Conservation (phyloP, 75 land plant genomes). For the Gnetum montanum region DNA sequence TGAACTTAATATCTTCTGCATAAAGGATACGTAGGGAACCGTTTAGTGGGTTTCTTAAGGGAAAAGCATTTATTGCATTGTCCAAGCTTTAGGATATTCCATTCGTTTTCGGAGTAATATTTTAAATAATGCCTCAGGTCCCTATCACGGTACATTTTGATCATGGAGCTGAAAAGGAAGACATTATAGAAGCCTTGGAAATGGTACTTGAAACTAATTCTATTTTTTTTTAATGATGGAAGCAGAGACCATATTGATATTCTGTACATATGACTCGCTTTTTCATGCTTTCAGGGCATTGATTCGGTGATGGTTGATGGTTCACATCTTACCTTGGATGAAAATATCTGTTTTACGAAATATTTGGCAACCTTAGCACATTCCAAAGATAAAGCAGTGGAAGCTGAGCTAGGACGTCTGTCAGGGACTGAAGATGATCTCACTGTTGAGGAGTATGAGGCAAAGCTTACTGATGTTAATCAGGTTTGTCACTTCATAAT, state of each 20-base stretch:
- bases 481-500: slow-evolving; percentile 46
- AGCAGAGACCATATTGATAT: not conserved
- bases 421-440: slow-evolving; percentile 95
- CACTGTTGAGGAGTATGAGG: slow-evolving; percentile 92
- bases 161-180: slow-evolving; percentile 74
- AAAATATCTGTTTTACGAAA: slow-evolving; percentile 63
- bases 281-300: slow-evolving; percentile 92
- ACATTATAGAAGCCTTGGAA: slow-evolving; percentile 58
- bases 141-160: slow-evolving; percentile 93
- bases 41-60: no score
- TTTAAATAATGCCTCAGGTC: no score
- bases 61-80: no score
- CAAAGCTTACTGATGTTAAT: slow-evolving; percentile 65
- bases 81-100: no score
- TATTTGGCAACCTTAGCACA: slow-evolving; percentile 58
- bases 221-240: not conserved
- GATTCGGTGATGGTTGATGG: slow-evolving; percentile 97
- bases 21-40: no score
- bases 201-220: slow-evolving; percentile 63
- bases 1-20: no score
- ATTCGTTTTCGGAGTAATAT: no score
- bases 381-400: slow-evolving; percentile 57
- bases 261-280: no score
- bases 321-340: slow-evolving; percentile 78
- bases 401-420: slow-evolving; percentile 92